Conservation (phyloP, 345 rosid genomes). For the Euphorbia pulcherrima region DNA sequence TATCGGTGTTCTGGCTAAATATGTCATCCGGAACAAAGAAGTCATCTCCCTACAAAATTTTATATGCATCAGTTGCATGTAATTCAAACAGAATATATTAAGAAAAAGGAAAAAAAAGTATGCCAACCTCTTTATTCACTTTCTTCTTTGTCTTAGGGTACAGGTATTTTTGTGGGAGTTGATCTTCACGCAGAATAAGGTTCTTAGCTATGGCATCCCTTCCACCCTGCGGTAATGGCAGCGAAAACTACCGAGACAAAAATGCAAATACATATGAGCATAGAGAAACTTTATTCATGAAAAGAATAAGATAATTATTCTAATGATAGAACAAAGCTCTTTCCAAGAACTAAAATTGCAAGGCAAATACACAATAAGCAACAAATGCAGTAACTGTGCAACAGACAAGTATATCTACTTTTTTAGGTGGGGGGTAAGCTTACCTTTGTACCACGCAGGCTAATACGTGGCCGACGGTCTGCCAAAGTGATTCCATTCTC, state of each 20-base stretch:
- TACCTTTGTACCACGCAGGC: conserved; percentile 83
- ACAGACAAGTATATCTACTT: background rate
- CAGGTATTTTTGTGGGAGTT: conserved; percentile 79
- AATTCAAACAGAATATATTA: background rate
- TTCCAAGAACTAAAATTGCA: background rate
- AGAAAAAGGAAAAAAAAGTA: background rate
- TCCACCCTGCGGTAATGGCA: conserved; percentile 90
- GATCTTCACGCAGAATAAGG: conserved; percentile 81
- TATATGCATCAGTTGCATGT: background rate
- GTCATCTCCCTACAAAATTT: conserved; percentile 57
- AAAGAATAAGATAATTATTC: background rate
- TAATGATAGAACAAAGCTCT: background rate
- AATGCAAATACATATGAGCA: background rate
- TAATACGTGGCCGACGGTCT: conserved; percentile 59
- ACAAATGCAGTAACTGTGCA: background rate
- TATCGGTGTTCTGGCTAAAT: conserved; percentile 59
- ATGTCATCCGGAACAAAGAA: conserved; percentile 45
- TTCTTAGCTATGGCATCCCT: conserved; percentile 83
- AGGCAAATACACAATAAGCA: background rate
- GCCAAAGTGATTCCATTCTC: conserved; percentile 69
- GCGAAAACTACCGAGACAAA: conserved; percentile 55
- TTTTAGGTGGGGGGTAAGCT: conserved; percentile 11
- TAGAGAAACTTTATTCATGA: background rate
- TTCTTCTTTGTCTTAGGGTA: conserved; percentile 85
- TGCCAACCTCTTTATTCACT: conserved; percentile 52